Evolutionary conservation across 192 early-diverging fungal species (phyloP), one percentile per base, ranked within the genome.

Genomic region (Coemansia sp.): DNA sequence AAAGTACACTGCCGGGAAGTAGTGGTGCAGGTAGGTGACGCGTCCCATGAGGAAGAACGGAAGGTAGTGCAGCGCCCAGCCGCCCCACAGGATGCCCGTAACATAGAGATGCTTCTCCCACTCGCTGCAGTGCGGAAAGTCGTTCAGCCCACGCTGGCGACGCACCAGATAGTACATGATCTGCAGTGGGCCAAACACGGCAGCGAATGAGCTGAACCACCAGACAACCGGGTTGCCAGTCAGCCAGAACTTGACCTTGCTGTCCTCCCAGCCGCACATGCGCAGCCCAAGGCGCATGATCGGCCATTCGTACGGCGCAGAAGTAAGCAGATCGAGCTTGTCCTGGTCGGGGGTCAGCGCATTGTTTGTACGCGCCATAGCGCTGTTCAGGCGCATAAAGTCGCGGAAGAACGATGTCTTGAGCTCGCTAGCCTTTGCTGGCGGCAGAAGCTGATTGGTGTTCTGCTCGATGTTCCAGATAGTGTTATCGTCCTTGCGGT

Each of bases 31-130:
- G 58, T 97, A 99, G 0, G 90, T 93, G 43, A 97, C 94, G 34
- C 97, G 90, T 33, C 95, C 96, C 93, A 99, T 98, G 56, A 97
- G 86, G 66, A 77, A 96, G 84, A 97, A 98, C 19, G 95, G 95
- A 34, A 90, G 41, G 75, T 96, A 99, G 75, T 99, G 97, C 52
- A 97, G 71, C 49, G 89, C 81, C 96, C 95, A 99, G n/a, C 95
- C 96, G 42, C 89, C 71, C 22, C 89, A 79, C 43, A 93, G 85
- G 14, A 91, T 72, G 67, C 92, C 89, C 19, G 82, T 84, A n/a
- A 83, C 86, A 59, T 86, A 91, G 17, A 81, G 62, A 62, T 95
- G 95, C 19, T 90, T 70, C 40, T 91, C 83, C 90, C 89, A 93
- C 63, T 83, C 77, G 10, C 38, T 75, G 48, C 48, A 43, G n/a